phyloP scores from a whole-genome alignment of 169 alveolate species.

The Cryptosporidium sp. region DNA sequence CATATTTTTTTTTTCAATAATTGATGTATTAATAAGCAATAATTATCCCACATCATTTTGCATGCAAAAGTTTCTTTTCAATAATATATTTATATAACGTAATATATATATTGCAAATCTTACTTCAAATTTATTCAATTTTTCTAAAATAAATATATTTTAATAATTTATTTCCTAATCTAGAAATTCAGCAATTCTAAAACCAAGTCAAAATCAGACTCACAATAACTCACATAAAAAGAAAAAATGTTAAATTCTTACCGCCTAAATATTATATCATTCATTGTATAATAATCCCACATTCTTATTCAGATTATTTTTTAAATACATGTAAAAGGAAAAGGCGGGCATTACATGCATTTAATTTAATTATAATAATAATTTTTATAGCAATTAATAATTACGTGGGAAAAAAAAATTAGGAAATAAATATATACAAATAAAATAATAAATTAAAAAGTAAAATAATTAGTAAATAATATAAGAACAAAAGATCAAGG shows the following conservation, averaged over 20 bases:
- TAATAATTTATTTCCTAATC: no score
- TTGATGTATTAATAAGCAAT: neutral
- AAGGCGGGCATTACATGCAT: constrained; percentile 8
- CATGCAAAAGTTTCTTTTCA: neutral
- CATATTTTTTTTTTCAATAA: neutral
- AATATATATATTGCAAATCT: no score
- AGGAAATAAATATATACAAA: neutral
- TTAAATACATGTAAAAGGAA: neutral
- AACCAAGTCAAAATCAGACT: no score
- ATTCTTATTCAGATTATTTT: neutral
- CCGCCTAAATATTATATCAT: neutral
- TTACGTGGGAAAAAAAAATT: neutral
- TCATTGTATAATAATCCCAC: neutral
- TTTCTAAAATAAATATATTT: no score
- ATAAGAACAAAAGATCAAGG: no score
- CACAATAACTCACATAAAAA: no score
- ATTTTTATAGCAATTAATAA: no score
- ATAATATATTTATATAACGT: neutral
- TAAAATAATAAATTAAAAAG: no score
- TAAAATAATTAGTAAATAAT: no score
- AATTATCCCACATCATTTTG: constrained; percentile 26
- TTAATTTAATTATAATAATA: neutral
- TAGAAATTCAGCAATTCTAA: no score
- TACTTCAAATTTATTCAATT: neutral
- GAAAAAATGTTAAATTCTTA: neutral